phyloP scores from a whole-genome alignment of 345 rosid genomes.

The Populus nigra region DNA sequence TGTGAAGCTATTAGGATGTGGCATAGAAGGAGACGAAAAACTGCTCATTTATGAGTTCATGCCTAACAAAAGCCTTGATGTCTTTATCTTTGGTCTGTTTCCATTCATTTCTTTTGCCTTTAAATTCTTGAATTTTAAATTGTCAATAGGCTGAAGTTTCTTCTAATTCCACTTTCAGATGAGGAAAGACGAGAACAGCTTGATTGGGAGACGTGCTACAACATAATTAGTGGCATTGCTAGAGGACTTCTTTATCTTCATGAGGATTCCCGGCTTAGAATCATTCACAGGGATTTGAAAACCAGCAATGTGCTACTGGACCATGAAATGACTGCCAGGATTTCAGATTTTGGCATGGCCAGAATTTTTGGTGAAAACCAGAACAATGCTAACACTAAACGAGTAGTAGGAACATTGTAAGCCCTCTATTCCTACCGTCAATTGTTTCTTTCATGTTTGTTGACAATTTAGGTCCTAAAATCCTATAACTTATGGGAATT shows the following conservation, averaged over 20 bases:
- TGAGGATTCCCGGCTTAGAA: constrained; percentile 42
- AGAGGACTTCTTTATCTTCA: constrained; percentile 50
- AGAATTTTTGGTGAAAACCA: constrained; percentile 29
- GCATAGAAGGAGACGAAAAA: constrained; percentile 12
- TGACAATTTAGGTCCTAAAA: not conserved
- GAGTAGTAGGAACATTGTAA: constrained; percentile 33
- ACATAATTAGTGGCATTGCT: constrained; percentile 40
- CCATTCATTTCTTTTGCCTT: too few relatives aligned
- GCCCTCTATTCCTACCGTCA: not conserved
- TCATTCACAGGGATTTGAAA: constrained; percentile 51
- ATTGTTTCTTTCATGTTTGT: not conserved
- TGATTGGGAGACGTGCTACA: constrained; percentile 14
- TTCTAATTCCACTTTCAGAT: not conserved
- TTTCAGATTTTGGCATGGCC: constrained; percentile 52
- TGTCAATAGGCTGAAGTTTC: not conserved
- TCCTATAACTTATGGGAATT: not conserved
- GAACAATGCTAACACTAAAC: constrained; percentile 22
- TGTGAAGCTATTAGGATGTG: constrained; percentile 18
- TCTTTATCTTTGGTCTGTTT: constrained; percentile 10
- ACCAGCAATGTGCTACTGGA: constrained; percentile 44
- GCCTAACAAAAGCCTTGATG: constrained; percentile 15
- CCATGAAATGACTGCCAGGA: constrained; percentile 41
- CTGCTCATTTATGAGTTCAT: constrained; percentile 20
- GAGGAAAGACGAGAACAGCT: not conserved
- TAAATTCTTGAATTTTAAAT: not conserved